Evolutionary conservation across 1,284 basidiomycete species (phyloP).

Genomic region (Moesziomyces aphidis): DNA sequence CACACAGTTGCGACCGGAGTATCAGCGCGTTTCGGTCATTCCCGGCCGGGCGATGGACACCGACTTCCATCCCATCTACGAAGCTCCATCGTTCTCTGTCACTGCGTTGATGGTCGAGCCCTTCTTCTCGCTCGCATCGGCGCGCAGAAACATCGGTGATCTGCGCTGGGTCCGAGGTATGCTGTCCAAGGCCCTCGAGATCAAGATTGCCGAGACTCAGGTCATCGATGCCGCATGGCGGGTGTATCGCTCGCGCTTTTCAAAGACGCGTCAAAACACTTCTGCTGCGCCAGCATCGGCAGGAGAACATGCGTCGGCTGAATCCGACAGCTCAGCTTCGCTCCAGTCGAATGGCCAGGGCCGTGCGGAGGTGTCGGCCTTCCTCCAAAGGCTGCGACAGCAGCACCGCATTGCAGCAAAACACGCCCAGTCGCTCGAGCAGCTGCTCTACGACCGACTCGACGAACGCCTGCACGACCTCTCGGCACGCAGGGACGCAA

Average conservation of each 20-base stretch:
- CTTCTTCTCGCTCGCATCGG: constrained; percentile 34
- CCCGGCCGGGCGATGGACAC: constrained; percentile 29
- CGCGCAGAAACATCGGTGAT: constrained; percentile 16
- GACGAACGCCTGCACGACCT: constrained; percentile 29
- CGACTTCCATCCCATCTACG: constrained; percentile 48
- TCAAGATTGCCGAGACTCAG: constrained; percentile 33
- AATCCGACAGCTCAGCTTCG: constrained; percentile 7
- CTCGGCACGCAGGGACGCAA: constrained; percentile 2
- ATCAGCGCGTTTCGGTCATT: constrained; percentile 9
- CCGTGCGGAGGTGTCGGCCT: constrained; percentile 24
- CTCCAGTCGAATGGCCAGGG: constrained; percentile 21
- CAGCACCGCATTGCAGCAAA: constrained; percentile 20
- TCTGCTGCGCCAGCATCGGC: not conserved
- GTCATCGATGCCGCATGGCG: constrained; percentile 41
- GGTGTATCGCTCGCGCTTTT: constrained; percentile 29
- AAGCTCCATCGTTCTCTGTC: constrained; percentile 48
- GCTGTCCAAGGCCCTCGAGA: constrained; percentile 34
- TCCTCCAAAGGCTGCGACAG: constrained; percentile 31
- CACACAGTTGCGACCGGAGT: constrained; percentile 13
- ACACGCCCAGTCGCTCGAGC: constrained; percentile 37
- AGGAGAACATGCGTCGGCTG: not conserved
- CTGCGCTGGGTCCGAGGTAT: constrained; percentile 31
- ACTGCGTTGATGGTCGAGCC: constrained; percentile 46
- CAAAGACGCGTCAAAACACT: constrained; percentile 11
- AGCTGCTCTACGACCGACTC: constrained; percentile 37